Evolutionary conservation across 768 basidiomycete genomes (phyloP).

Genomic region (Kwoniella sp.): DNA sequence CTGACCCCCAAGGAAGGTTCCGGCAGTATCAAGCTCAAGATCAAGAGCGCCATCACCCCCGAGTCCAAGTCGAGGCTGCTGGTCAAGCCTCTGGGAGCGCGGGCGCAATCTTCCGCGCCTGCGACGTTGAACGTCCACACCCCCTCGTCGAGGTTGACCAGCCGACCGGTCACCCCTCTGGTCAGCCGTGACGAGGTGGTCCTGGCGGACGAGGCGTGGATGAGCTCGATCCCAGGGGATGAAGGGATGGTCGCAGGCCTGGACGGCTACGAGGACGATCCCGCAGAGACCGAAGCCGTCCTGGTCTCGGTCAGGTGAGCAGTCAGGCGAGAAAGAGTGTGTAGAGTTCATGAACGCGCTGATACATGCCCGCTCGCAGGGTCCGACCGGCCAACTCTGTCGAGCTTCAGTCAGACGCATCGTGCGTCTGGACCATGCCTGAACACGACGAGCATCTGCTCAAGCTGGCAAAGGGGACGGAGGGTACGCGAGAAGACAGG

Average conservation of each 20-base stretch:
- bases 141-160: conserved; percentile 2
- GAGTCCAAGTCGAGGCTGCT: conserved; percentile 36
- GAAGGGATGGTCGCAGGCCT: conserved; percentile 6
- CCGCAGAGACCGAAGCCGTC: conserved; percentile 39
- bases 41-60: conserved; percentile 38
- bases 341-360: no score
- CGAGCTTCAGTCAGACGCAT: conserved; percentile 26
- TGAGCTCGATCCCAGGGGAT: not conserved
- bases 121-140: not conserved
- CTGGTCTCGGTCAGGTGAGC: conserved; percentile 45
- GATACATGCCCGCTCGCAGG: conserved; percentile 21
- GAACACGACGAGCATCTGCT: conserved; percentile 29
- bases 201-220: conserved; percentile 16
- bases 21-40: conserved; percentile 27
- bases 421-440: conserved; percentile 38
- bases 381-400: conserved; percentile 42
- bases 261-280: conserved; percentile 15
- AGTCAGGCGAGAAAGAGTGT: not conserved
- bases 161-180: conserved; percentile 21
- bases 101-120: not conserved
- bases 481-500: conserved; percentile 33
- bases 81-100: conserved; percentile 15
- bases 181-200: conserved; percentile 27
- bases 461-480: conserved; percentile 36
- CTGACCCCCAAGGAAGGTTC: conserved; percentile 27